Conservation (phyloP, 1,139 yeast genomes). For the Debaryomyces sp. region DNA sequence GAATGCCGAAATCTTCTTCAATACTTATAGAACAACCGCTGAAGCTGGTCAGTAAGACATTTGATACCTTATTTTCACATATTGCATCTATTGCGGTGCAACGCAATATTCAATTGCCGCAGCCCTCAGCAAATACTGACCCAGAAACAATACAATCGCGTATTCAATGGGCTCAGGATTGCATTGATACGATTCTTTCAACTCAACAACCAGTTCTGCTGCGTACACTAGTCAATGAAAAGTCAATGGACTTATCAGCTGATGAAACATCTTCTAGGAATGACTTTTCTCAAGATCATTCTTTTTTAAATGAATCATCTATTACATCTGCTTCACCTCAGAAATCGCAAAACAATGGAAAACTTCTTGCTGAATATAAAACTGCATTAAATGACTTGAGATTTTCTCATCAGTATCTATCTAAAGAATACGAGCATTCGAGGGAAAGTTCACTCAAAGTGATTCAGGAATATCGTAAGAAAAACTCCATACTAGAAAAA, state of each 20-base stretch:
- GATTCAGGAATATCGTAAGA: constrained; percentile 52
- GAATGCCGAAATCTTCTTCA: background rate
- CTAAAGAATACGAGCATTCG: constrained; percentile 63
- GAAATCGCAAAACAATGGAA: constrained; percentile 22
- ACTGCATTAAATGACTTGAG: constrained; percentile 64
- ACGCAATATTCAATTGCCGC: constrained; percentile 49
- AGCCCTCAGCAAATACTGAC: constrained; percentile 34
- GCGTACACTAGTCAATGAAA: constrained; percentile 13
- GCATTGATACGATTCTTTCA: constrained; percentile 45
- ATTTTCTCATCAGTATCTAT: constrained; percentile 63
- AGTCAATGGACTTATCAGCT: constrained; percentile 14
- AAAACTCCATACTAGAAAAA: constrained; percentile 46
- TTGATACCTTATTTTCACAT: constrained; percentile 55
- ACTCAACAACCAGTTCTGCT: background rate
- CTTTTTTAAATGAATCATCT: constrained; percentile 29
- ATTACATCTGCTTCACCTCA: constrained; percentile 29
- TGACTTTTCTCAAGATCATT: constrained; percentile 16
- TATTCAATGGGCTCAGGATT: constrained; percentile 55
- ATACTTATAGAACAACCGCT: background rate
- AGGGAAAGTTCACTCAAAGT: constrained; percentile 50
- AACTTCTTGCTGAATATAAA: constrained; percentile 44
- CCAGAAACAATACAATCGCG: constrained; percentile 35
- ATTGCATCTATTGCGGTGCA: constrained; percentile 59
- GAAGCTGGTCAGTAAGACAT: constrained; percentile 14
- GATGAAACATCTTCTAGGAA: constrained; percentile 16